Base-by-base conservation (phyloP, 371 early-diverging fungal species). In the Capillidium heterosporum region DNA sequence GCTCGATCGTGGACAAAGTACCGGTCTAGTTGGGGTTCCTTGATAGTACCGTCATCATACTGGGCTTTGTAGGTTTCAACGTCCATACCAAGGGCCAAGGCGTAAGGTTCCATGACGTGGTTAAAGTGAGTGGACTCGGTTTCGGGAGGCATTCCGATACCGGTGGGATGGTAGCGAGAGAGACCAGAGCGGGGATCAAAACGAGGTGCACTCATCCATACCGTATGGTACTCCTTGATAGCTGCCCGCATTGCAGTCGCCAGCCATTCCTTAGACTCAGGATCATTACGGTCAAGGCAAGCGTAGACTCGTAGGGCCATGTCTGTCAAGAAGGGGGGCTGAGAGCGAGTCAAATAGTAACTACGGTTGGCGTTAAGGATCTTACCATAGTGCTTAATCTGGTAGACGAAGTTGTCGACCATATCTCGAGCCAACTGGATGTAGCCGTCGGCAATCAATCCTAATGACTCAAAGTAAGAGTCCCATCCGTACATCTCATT, bases 401-500 rank as follows among this genome's bases (percentile, higher is more conserved):
- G 82, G 69, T 94, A 94, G 13, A 75, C 77, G 69, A 97, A 95
- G 65, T 97, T 92, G 61, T 94, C 93, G 1, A 94, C 88, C 96
- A 97, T 97, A 63, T 85, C 82, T 55, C 82, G 76, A 2, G 85
- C 89, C 57, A 95, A 63, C 54, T 89, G 87, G 24, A 82, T 56
- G 7, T 87, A 80, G 3, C 82, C 84, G 62, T 93, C 94, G 13
- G 79, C 78, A 39, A 91, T 62, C 32, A 97, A 67, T 5, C 95
- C 98, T 13, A 95, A 67, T 0, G 88, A 75, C 59, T 89, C 90
- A 71, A 97, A 97, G 64, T 94, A 95, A 29, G 85, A 84, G 63
- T 97, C 96, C 97, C 96, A 95, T 0, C 96, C 95, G 65, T 97
- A 97, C 88, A 91, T 92, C 71, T 97, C 98, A 67, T 95, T 97